These are phyloP conservation scores for Hericium alpestre DNA, from an alignment of 768 basidiomycete species.

Conservation along the genomic window DNA sequence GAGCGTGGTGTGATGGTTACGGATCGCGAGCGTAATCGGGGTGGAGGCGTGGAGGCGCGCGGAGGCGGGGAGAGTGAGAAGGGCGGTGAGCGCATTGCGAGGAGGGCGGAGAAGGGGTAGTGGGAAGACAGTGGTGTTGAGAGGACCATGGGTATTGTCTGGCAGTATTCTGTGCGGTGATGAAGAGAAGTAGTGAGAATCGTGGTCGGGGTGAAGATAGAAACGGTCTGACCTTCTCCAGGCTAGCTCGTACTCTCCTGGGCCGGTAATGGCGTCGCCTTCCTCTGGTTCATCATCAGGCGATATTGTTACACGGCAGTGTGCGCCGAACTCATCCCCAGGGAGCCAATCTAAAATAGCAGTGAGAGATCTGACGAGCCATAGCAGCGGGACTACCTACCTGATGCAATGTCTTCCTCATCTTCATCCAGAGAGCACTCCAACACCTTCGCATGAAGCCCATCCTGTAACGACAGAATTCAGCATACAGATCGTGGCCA, in stretches of 20 bases:
- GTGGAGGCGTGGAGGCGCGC: constrained; percentile 57
- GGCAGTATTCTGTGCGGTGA: constrained; percentile 31
- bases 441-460: constrained; percentile 34
- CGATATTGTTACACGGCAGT: constrained; percentile 41
- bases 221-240: constrained; percentile 49
- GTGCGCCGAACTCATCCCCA: constrained; percentile 54
- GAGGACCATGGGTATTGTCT: constrained; percentile 32
- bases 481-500: neutral
- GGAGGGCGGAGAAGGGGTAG: constrained; percentile 59
- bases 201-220: constrained; percentile 1
- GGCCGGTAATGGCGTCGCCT: constrained; percentile 29
- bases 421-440: constrained; percentile 42
- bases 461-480: constrained; percentile 24
- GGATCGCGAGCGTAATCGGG: constrained; percentile 43
- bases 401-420: constrained; percentile 33
- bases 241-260: constrained; percentile 47
- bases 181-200: neutral
- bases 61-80: constrained; percentile 50
- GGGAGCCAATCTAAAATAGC: constrained; percentile 41
- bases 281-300: constrained; percentile 27
- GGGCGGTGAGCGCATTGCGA: constrained; percentile 51
- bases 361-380: neutral
- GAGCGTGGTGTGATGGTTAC: constrained; percentile 54
- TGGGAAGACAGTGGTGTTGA: constrained; percentile 37
- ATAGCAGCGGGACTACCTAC: constrained; percentile 14